Percentiles rank a stretch among this genome's conserved stretches.
phyloP scores from a whole-genome alignment of 73 alveolate species.

The Tetrahymena elliotti region DNA sequence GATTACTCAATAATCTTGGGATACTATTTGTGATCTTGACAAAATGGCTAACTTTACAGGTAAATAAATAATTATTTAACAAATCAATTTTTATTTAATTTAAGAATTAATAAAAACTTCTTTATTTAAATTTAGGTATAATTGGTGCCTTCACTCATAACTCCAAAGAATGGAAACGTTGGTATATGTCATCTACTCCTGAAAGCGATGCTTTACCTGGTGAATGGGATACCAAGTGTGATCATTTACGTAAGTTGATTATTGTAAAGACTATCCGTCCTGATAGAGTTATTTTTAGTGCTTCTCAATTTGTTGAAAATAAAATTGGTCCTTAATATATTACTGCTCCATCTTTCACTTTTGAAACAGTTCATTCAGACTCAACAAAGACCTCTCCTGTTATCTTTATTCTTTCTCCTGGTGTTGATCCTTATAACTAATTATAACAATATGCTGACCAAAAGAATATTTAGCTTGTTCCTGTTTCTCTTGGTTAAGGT shows the following conservation, averaged over 20 bases:
- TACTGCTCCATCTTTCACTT: conserved; percentile 88
- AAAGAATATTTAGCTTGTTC: conserved; percentile 44
- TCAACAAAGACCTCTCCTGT: conserved; percentile 81
- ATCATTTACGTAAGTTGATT: conserved; percentile 81
- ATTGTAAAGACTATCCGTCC: conserved; percentile 96
- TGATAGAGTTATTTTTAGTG: conserved; percentile 97
- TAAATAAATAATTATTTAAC: conserved; percentile 1
- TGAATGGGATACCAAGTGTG: conserved; percentile 99
- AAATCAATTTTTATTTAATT: no score
- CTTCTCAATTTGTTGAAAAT: conserved; percentile 76
- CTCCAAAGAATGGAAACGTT: conserved; percentile 96
- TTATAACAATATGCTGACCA: conserved; percentile 56
- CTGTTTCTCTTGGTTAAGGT: conserved; percentile 82
- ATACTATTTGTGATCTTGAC: conserved; percentile 83
- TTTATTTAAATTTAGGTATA: neutral
- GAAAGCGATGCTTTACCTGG: conserved; percentile 97
- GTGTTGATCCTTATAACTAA: conserved; percentile 96
- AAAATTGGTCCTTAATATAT: conserved; percentile 93
- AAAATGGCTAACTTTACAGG: conserved; percentile 85
- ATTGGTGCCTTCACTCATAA: conserved; percentile 77
- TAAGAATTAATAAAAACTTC: neutral
- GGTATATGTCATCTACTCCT: conserved; percentile 94
- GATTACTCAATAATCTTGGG: conserved; percentile 84
- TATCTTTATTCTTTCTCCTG: conserved; percentile 94
- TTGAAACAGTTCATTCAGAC: conserved; percentile 86